Conservation (phyloP, 1,139 yeast species). For the Debaryomyces nepalensis region DNA sequence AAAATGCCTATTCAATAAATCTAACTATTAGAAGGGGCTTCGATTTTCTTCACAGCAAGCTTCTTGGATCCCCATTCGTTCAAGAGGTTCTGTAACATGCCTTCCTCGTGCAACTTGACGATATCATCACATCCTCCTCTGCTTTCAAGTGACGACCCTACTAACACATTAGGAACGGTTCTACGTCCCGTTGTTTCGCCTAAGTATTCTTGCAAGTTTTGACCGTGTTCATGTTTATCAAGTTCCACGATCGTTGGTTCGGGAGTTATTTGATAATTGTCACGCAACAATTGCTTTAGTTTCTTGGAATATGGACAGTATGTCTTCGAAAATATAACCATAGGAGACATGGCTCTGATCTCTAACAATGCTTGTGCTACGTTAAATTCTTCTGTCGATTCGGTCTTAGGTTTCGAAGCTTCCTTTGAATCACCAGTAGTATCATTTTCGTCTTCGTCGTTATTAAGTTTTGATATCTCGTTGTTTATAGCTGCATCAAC, state of each 20-base stretch:
- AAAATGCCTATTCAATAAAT: not conserved
- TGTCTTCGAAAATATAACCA: conserved; percentile 72
- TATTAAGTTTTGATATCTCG: conserved; percentile 37
- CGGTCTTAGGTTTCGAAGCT: conserved; percentile 15
- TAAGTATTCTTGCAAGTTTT: conserved; percentile 62
- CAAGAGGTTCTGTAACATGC: conserved; percentile 53
- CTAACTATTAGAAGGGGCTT: conserved; percentile 54
- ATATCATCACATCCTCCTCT: conserved; percentile 86
- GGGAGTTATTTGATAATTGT: conserved; percentile 74
- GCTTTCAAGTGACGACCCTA: conserved; percentile 57
- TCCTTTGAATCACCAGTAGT: conserved; percentile 12
- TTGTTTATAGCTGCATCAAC: conserved; percentile 46
- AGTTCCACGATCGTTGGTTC: conserved; percentile 76
- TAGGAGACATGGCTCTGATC: conserved; percentile 67
- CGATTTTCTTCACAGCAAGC: conserved; percentile 55
- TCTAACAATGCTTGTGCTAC: conserved; percentile 63
- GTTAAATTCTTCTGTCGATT: conserved; percentile 48
- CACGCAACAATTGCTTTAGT: conserved; percentile 66
- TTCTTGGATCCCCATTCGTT: conserved; percentile 67
- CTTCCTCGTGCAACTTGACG: conserved; percentile 59
- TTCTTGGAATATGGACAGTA: conserved; percentile 76
- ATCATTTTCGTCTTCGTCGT: conserved; percentile 13
- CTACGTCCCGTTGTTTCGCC: conserved; percentile 60
- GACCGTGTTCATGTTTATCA: conserved; percentile 75
- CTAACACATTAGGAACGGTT: conserved; percentile 74